Percentiles rank a stretch among this genome's conserved stretches.
Evolutionary conservation across 371 early-diverging fungal species (phyloP).

Genomic region (Mortierella sp.): DNA sequence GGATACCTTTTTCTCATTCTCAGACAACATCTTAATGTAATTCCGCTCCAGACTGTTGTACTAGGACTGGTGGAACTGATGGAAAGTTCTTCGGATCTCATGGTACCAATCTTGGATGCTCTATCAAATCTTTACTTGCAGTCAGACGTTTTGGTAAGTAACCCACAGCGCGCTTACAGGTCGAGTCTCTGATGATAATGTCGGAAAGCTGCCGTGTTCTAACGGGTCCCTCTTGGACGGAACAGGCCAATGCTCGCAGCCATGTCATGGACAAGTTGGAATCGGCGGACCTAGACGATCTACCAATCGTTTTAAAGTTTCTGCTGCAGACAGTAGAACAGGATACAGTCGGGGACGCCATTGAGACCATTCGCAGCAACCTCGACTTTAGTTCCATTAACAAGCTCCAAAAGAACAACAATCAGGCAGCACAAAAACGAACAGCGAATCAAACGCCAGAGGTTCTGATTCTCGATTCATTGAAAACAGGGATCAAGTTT

Average conservation of each 20-base stretch:
- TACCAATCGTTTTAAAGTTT: slow-evolving; percentile 79
- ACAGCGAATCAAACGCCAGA: slow-evolving; percentile 58
- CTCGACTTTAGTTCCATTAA: slow-evolving; percentile 67
- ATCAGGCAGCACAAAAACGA: slow-evolving; percentile 11
- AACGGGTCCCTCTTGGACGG: too few species aligned
- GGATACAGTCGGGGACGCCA: slow-evolving; percentile 54
- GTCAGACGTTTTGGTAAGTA: slow-evolving; percentile 59
- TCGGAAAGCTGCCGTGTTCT: too few species aligned
- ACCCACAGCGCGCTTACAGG: too few species aligned
- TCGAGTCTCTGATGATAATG: too few species aligned
- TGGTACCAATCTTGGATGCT: slow-evolving; percentile 80
- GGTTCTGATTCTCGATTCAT: slow-evolving; percentile 73
- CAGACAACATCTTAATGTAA: neutral
- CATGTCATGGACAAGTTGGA: slow-evolving; percentile 69
- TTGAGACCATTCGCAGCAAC: slow-evolving; percentile 63
- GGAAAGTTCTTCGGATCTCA: slow-evolving; percentile 68
- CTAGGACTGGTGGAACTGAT: slow-evolving; percentile 73
- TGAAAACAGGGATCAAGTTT: slow-evolving; percentile 73
- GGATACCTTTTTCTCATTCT: too few species aligned
- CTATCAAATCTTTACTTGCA: slow-evolving; percentile 76
- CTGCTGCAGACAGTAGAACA: slow-evolving; percentile 72
- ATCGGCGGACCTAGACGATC: slow-evolving; percentile 75
- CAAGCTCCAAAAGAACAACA: slow-evolving; percentile 42
- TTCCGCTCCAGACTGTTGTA: slow-evolving; percentile 59
- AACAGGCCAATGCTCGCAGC: slow-evolving; percentile 62